Conservation (phyloP, 108 stramenopile species). For the Cyclostephanos tholiformis region DNA sequence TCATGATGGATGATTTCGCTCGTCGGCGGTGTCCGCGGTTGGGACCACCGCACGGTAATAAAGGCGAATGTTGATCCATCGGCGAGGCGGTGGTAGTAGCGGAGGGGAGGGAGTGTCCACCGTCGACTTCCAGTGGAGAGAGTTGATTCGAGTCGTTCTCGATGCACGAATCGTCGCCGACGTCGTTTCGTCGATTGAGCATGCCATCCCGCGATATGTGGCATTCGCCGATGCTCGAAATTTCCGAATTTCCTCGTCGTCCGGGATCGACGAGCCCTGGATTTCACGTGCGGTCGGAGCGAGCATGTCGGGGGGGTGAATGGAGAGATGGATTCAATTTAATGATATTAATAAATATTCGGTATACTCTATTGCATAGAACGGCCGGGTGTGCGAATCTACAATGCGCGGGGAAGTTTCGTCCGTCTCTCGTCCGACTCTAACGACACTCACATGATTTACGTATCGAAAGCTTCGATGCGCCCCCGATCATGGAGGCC, state of each 20-base stretch:
- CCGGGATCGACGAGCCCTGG: conserved; percentile 35
- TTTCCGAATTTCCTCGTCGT: neutral
- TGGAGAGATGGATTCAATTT: neutral
- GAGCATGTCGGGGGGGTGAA: neutral
- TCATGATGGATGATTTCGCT: neutral
- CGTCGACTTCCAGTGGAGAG: conserved; percentile 1
- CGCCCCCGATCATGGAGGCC: conserved; percentile 78
- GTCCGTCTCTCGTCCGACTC: too few species aligned
- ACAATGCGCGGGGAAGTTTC: too few species aligned
- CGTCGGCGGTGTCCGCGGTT: neutral
- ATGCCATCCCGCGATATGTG: neutral
- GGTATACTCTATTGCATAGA: too few species aligned
- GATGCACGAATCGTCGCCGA: neutral
- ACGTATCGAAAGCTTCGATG: conserved; percentile 81
- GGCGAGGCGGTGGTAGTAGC: neutral
- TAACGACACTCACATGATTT: conserved; percentile 62
- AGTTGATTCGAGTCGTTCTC: neutral
- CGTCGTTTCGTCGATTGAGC: neutral
- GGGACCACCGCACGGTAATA: neutral
- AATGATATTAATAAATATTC: too few species aligned
- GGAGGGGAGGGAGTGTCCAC: neutral
- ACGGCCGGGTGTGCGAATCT: too few species aligned
- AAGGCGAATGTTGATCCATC: neutral
- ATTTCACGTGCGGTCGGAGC: neutral
- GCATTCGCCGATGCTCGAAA: neutral